Conservation (phyloP, 2,329 filamentous ascomycete species). For the Diaporthe longicolla region DNA sequence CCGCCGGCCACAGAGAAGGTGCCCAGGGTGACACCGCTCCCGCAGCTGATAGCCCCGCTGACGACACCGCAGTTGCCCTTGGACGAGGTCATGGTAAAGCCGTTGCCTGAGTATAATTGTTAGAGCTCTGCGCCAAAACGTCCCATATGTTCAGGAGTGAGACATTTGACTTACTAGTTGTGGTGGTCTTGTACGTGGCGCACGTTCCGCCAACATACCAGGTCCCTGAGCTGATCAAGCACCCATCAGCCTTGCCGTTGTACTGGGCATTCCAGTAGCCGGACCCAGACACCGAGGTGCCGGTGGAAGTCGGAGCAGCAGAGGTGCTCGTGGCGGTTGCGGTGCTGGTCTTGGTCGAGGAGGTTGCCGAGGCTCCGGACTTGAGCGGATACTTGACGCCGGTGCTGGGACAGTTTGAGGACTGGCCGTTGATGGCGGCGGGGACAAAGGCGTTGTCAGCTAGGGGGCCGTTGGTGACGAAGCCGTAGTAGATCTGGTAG, state of each 20-base stretch:
- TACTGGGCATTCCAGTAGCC: conserved; percentile 72
- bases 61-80: conserved; percentile 72
- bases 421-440: conserved; percentile 33
- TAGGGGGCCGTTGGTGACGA: conserved; percentile 35
- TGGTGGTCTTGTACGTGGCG: conserved; percentile 72
- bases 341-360: conserved; percentile 12
- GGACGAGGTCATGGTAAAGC: conserved; percentile 70
- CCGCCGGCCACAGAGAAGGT: conserved; percentile 36
- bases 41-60: conserved; percentile 68
- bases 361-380: conserved; percentile 30
- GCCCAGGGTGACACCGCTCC: conserved; percentile 53
- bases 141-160: too few species aligned
- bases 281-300: conserved; percentile 60
- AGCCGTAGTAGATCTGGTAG: conserved; percentile 41
- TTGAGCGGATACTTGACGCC: conserved; percentile 40
- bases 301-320: conserved; percentile 55
- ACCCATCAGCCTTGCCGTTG: conserved; percentile 68
- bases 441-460: conserved; percentile 37
- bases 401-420: conserved; percentile 35
- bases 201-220: conserved; percentile 79
- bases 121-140: neutral
- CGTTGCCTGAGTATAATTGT: conserved; percentile 48
- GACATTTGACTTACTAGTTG: conserved; percentile 47
- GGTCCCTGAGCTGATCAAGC: conserved; percentile 75
- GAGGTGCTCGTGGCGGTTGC: conserved; percentile 49